These are phyloP conservation scores for Trichocomaceae sp. DNA, from an alignment of 2,329 filamentous ascomycete genomes.

Conservation along the genomic window DNA sequence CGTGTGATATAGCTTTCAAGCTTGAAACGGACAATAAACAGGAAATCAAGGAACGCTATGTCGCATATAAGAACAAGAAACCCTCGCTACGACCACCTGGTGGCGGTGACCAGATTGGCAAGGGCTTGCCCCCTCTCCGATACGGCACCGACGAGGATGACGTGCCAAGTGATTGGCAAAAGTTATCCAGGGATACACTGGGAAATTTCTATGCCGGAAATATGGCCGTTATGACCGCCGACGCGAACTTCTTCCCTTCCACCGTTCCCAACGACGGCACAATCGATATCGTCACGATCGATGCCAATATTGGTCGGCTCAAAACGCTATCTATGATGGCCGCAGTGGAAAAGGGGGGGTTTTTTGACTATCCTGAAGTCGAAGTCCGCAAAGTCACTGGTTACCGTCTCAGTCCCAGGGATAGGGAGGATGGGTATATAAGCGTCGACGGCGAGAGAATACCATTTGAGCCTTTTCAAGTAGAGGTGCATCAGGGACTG, in stretches of 20 bases:
- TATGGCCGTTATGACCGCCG: constrained; percentile 85
- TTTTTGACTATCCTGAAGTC: constrained; percentile 74
- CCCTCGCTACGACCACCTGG: constrained; percentile 17
- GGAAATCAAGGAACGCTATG: constrained; percentile 67
- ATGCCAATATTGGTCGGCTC: constrained; percentile 63
- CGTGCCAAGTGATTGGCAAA: constrained; percentile 69
- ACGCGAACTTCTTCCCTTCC: constrained; percentile 75
- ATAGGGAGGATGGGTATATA: constrained; percentile 70
- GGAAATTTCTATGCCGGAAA: constrained; percentile 95
- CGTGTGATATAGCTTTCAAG: constrained; percentile 81
- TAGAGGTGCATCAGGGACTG: constrained; percentile 74
- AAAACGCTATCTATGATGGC: constrained; percentile 64
- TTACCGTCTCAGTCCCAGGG: constrained; percentile 73
- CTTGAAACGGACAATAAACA: constrained; percentile 71
- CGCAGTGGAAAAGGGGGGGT: constrained; percentile 62
- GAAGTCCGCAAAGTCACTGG: constrained; percentile 79
- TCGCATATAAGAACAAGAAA: constrained; percentile 37
- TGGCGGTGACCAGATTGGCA: constrained; percentile 35
- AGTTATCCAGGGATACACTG: constrained; percentile 66
- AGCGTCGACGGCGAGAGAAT: constrained; percentile 88
- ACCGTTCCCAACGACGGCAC: constrained; percentile 76
- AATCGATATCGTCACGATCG: constrained; percentile 75
- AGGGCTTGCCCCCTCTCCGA: constrained; percentile 63
- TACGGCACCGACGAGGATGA: constrained; percentile 76
- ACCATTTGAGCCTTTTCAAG: constrained; percentile 84